A percentile compares a stretch with the other conserved stretches of the same genome.
These are phyloP conservation scores for Adiantum capillusveneris DNA, from an alignment of 75 land plant species.

Conservation along the genomic window DNA sequence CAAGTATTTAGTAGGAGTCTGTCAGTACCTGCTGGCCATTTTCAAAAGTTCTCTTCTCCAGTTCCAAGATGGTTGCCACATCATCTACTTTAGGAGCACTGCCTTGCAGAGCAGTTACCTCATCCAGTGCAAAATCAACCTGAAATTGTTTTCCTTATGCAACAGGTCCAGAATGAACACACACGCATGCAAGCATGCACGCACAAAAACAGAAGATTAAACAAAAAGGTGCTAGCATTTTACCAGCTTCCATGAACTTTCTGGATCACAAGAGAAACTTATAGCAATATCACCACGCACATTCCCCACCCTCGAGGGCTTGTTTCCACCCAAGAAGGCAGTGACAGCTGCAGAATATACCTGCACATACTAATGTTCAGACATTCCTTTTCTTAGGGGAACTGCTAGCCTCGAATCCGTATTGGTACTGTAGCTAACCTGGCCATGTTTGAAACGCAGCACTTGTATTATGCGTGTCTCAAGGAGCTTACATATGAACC, in stretches of 20 bases:
- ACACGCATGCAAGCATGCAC: no score
- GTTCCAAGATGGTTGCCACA: constrained; percentile 73
- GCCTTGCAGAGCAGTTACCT: constrained; percentile 65
- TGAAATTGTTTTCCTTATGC: no score
- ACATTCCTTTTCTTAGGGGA: background rate
- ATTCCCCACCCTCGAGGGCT: constrained; percentile 78
- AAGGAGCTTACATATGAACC: constrained; percentile 81
- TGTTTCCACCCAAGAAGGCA: constrained; percentile 88
- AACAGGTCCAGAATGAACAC: no score
- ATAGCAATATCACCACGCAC: constrained; percentile 89
- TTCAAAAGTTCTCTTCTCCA: constrained; percentile 93
- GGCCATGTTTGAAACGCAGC: constrained; percentile 95
- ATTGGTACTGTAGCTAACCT: constrained; percentile 32
- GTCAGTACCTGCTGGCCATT: constrained; percentile 85
- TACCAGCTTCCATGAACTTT: constrained; percentile 77
- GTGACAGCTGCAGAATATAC: constrained; percentile 89
- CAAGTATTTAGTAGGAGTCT: no score
- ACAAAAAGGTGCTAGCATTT: constrained; percentile 5
- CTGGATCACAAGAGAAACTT: constrained; percentile 95
- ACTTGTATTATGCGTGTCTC: constrained; percentile 90
- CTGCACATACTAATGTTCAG: constrained; percentile 35
- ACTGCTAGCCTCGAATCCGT: no score
- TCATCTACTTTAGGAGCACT: constrained; percentile 70
- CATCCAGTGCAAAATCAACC: constrained; percentile 87
- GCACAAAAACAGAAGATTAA: background rate